phyloP scores from a whole-genome alignment of 345 rosid genomes.

The Zanthoxylum bungeanum region DNA sequence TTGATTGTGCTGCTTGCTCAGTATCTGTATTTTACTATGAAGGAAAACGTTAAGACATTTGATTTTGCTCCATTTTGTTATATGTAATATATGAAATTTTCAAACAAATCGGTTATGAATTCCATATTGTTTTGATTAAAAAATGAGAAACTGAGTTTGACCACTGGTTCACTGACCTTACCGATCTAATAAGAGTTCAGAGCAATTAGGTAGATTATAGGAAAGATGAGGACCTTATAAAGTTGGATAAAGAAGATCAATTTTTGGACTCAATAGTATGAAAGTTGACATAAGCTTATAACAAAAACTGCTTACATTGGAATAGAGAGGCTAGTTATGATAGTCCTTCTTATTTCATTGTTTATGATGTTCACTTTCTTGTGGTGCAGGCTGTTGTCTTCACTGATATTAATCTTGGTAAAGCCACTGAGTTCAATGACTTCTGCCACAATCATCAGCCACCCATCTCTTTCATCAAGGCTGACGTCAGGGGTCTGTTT shows the following conservation, averaged over 20 bases:
- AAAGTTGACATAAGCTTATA: not conserved
- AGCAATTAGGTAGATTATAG: not conserved
- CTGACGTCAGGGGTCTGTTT: constrained; percentile 97
- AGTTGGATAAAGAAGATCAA: not conserved
- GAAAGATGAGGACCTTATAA: not conserved
- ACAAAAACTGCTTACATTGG: not conserved
- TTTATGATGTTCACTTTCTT: constrained; percentile 17
- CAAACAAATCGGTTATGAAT: not conserved
- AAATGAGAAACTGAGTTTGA: not conserved
- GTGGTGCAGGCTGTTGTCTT: constrained; percentile 82
- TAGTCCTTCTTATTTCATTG: not conserved
- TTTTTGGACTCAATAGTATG: no score
- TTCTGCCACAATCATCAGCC: constrained; percentile 87
- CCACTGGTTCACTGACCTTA: not conserved
- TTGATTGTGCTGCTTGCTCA: not conserved
- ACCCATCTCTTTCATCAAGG: constrained; percentile 81
- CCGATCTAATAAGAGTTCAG: not conserved
- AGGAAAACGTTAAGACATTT: not conserved
- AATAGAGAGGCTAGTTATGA: not conserved
- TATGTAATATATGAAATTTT: not conserved
- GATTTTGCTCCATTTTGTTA: not conserved
- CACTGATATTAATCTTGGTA: constrained; percentile 70
- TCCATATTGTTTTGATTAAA: not conserved
- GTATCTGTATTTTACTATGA: not conserved
- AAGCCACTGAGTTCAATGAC: constrained; percentile 77